Evolutionary conservation across 2,329 filamentous ascomycete species (phyloP), one percentile per base, ranked within the genome.

Genomic region (Pezicula radicicola): DNA sequence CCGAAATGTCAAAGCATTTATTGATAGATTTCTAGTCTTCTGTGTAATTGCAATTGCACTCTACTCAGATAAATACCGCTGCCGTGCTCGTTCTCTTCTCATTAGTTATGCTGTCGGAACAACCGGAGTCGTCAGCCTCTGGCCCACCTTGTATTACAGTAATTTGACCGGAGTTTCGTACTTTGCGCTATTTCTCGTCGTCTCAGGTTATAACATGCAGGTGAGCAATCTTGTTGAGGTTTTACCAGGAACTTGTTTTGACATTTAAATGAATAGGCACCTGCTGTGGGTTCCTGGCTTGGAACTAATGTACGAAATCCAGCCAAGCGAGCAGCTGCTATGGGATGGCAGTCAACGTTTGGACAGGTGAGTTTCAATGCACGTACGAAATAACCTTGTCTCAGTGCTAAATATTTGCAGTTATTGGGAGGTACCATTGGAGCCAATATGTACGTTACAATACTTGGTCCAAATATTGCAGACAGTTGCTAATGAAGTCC

Each of bases 161-260:
- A 48, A 43, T 25, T 35, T 52, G 7, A 16, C 90, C 0, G 78
- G 75, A 0, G 83, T 91, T 0, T 85, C 90, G 63, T 96, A 96
- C 66, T 88, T 84, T 0, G 91, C 87, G 0, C 87, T 83, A 0
- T 96, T 94, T 68, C 75, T 96, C 0, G 90, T 87, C 0, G 91
- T 91, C 0, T 75, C 91, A 55, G 91, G 91, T 1, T 94, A 95
- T 60, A 96, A 96, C 63, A 90, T 91, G 0, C 85, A 83, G 62
- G 89, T 95, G 52, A 73, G 89, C 12, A 92, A 94, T 65, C 94
- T 89, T 0, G 89, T 96, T 57, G 84, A 21, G 19, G 35, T 43
- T 7, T 43, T 7, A n/a, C 10, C 3, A 33, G 30, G 12, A 33
- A 33, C 12, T 33, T 10, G 30, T 33, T 13, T 12, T 33, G 9